A percentile compares a stretch with the other conserved stretches of the same genome.
Evolutionary conservation across 2,329 filamentous ascomycete species (phyloP).

Genomic region (Colletotrichum euphorbiae): DNA sequence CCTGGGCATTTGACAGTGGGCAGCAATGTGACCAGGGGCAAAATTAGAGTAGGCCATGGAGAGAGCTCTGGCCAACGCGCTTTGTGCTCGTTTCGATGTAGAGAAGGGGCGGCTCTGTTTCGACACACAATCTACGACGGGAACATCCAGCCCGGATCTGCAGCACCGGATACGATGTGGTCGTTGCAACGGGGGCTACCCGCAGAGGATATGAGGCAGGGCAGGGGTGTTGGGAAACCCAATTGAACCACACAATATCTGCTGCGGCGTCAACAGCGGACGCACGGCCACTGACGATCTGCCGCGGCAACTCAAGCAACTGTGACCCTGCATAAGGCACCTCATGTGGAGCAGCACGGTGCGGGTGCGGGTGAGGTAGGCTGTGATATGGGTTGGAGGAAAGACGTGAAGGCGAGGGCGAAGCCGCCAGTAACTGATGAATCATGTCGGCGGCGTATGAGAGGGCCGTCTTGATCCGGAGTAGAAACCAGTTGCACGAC

Average conservation of each 20-base stretch:
- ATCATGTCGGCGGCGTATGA: too few species aligned
- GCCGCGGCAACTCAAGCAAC: neutral
- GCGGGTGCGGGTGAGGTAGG: neutral
- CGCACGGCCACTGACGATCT: constrained; percentile 7
- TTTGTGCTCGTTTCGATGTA: constrained; percentile 22
- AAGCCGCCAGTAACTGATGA: too few species aligned
- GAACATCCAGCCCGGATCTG: constrained; percentile 24
- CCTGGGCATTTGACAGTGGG: neutral
- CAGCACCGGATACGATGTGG: constrained; percentile 6
- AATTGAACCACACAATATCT: constrained; percentile 5
- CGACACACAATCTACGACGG: constrained; percentile 1
- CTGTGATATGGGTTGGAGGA: neutral
- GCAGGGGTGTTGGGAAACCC: neutral
- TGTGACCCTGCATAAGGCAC: neutral
- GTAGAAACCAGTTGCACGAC: too few species aligned
- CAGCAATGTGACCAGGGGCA: neutral
- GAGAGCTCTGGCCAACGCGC: constrained; percentile 3
- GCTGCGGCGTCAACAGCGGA: neutral
- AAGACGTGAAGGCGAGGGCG: neutral
- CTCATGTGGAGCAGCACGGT: neutral
- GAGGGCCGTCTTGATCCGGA: too few species aligned
- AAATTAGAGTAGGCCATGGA: neutral
- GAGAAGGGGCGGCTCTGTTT: constrained; percentile 13
- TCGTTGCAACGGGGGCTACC: constrained; percentile 7
- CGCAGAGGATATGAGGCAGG: constrained; percentile 1